Base-by-base conservation (phyloP, 2,329 filamentous ascomycete genomes). In the Pyrenophora tritici-repentis region DNA sequence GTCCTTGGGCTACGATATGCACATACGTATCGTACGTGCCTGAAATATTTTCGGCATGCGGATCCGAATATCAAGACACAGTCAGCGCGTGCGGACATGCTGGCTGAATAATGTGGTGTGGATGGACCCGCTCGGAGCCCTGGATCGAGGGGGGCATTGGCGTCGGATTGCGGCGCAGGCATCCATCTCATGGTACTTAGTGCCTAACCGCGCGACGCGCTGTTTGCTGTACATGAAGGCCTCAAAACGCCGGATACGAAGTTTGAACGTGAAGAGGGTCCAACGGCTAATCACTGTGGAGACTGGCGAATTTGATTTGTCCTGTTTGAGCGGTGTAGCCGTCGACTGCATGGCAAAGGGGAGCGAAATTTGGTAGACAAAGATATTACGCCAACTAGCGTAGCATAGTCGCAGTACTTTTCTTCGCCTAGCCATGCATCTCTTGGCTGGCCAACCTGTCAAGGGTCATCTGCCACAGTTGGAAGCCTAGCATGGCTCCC, bases 161-260 rank as follows among this genome's bases (percentile, higher is more conserved):
- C 24, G 41, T 18, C 24, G 31, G 33, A 40, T 32, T 48, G 46
- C 46, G 46, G 46, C 39, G 46, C 42, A 40, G 32, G 46, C 46
- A 37, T 31, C n/a, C 26, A 29, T 13, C 26, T 13, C 12, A 24
- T 9, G 8, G 10, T 29, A 38, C n/a, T 47, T 35, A 6, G 3
- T 37, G 33, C 44, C 35, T 41, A 59, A 48, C 50, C 55, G 58
- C 55, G 48, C 40, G 36, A 56, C 42, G 49, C 56, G 56, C 46
- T 53, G 31, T n/a, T 43, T n/a, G 22, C 26, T 24, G 22, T 29
- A 12, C 26, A 10, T 10, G 13, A 29, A 8, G 9, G 26, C 26
- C 26, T 12, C 5, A 8, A 29, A 29, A 12, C 26, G 10, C 26
- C 9, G 3, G 9, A 12, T 2, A 29, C 10, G 9, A 29, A 4